Evolutionary conservation across 1,139 yeast species (phyloP).

Genomic region (Nematodospora anomalae): DNA sequence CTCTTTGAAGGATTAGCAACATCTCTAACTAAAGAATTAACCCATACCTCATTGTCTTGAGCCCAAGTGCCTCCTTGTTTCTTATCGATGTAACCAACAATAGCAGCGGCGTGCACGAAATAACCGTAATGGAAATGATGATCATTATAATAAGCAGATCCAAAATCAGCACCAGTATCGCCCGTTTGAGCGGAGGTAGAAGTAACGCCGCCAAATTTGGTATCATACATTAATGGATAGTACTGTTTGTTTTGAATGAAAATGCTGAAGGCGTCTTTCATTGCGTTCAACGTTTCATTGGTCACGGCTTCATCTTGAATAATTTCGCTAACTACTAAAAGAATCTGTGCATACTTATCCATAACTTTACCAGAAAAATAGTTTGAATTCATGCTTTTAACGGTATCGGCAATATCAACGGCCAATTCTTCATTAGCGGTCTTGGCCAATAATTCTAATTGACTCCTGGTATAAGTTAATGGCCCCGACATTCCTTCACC

Average conservation of each 20-base stretch:
- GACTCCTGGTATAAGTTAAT: slow-evolving; percentile 50
- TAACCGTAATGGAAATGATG: slow-evolving; percentile 85
- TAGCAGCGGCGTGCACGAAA: slow-evolving; percentile 75
- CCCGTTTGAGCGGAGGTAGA: slow-evolving; percentile 57
- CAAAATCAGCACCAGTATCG: slow-evolving; percentile 48
- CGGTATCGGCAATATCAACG: slow-evolving; percentile 55
- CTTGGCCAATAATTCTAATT: slow-evolving; percentile 50
- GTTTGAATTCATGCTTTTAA: slow-evolving; percentile 50
- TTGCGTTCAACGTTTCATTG: slow-evolving; percentile 41
- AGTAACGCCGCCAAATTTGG: slow-evolving; percentile 66
- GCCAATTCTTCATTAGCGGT: slow-evolving; percentile 59
- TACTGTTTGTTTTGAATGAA: slow-evolving; percentile 53
- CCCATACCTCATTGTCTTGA: slow-evolving; percentile 46
- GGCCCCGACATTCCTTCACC: slow-evolving; percentile 26
- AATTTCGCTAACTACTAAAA: slow-evolving; percentile 62
- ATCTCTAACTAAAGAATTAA: slow-evolving; percentile 51
- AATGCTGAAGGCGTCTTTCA: slow-evolving; percentile 54
- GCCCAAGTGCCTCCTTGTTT: slow-evolving; percentile 57
- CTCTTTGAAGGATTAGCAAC: slow-evolving; percentile 69
- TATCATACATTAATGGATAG: slow-evolving; percentile 68
- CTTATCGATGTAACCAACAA: slow-evolving; percentile 64
- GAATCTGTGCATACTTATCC: slow-evolving; percentile 73
- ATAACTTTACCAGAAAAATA: slow-evolving; percentile 71
- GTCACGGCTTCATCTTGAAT: slow-evolving; percentile 55
- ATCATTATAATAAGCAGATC: slow-evolving; percentile 71